phyloP scores from a whole-genome alignment of 2,329 filamentous ascomycete genomes.

The Ceratocystis cacaofunesta region DNA sequence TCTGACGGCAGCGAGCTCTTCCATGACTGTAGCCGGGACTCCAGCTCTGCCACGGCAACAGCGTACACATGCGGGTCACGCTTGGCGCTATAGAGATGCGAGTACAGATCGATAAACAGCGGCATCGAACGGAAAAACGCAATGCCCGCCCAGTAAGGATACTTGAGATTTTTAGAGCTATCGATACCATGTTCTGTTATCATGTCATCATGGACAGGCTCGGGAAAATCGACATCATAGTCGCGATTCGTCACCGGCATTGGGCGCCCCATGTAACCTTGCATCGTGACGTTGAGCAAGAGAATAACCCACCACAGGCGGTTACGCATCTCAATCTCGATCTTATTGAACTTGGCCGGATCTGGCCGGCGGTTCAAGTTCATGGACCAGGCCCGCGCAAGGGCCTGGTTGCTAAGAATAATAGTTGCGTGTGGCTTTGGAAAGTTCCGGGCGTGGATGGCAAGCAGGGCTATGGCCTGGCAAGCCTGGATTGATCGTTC shows the following conservation, averaged over 20 bases:
- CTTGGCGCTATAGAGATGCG: constrained; percentile 57
- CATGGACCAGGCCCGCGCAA: constrained; percentile 57
- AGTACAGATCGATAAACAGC: constrained; percentile 58
- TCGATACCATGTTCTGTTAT: constrained; percentile 51
- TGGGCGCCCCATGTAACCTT: constrained; percentile 61
- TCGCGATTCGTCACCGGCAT: constrained; percentile 61
- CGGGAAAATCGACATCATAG: constrained; percentile 64
- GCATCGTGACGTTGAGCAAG: constrained; percentile 50
- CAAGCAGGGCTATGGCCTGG: constrained; percentile 59
- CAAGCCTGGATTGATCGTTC: constrained; percentile 50
- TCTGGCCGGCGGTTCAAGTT: constrained; percentile 53
- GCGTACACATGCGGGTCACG: constrained; percentile 49
- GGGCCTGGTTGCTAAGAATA: constrained; percentile 48
- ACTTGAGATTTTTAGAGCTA: constrained; percentile 35
- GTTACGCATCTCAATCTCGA: constrained; percentile 63
- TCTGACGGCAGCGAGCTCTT: constrained; percentile 47
- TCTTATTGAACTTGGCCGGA: constrained; percentile 29
- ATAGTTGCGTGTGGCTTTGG: constrained; percentile 65
- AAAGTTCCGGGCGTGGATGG: constrained; percentile 58
- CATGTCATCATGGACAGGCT: constrained; percentile 54
- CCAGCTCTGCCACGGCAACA: constrained; percentile 46
- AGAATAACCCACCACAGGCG: constrained; percentile 63
- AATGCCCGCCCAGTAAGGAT: constrained; percentile 52
- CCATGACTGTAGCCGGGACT: constrained; percentile 49
- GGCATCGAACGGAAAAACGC: constrained; percentile 49